Evolutionary conservation across 306 rosid species (phyloP), one percentile per base, ranked within the genome.

Genomic region (Albizia julibrissin): DNA sequence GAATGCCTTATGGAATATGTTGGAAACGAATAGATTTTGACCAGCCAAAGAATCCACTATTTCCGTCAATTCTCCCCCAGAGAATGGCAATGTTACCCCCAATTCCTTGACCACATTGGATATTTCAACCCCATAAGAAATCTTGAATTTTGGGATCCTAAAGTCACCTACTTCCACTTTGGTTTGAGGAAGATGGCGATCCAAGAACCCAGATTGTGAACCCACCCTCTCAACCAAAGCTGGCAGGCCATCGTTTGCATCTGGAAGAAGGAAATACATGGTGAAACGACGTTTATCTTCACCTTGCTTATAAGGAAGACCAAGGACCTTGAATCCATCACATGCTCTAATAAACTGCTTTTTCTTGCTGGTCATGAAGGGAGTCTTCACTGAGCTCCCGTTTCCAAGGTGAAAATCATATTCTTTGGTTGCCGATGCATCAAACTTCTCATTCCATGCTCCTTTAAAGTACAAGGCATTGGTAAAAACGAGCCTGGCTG

Each of bases 381-480:
- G 98, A 15, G 77, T 95, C 78, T 87, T 86, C 65, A 89, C 89
- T 33, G 86, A 73, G 79, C 83, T 86, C 27, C 95, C 95, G 61
- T 84, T 74, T 2, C 85, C 86, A 75, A 91, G 94, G 83, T 88
- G 86, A 83, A 95, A 93, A 69, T 90, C 91, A 26, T 80, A 34
- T 37, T 89, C 88, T 80, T 89, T 78, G 0, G 97, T 95, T 54
- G 27, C 21, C 5, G 89, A 90, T 69, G 90, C 85, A 79, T 93
- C 88, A 69, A 95, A 95, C 78, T 84, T 82, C 31, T 87, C 81
- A 47, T 15, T 78, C 99, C 99, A 93, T 1, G 59, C 90, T 62
- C 99, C 99, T 79, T 91, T 95, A 83, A 95, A 95, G 86, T 93
- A 93, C 2, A 95, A 34, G 3, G 95, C 98, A 79, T 93, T 95